Evolutionary conservation across 2,329 filamentous ascomycete species (phyloP).

Genomic region (Allantophomopsis cytisporea): DNA sequence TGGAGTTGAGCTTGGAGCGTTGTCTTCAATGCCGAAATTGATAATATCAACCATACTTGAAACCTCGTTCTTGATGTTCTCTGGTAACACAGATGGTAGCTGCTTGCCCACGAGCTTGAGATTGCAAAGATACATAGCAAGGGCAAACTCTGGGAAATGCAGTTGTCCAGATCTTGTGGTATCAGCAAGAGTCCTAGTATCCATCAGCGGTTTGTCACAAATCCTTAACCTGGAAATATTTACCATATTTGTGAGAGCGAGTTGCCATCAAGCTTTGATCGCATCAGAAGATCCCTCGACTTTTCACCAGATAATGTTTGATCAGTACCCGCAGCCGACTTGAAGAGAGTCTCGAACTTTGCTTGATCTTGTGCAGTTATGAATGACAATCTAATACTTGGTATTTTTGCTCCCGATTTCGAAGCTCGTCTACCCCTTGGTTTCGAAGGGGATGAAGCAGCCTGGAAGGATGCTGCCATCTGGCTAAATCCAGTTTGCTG

Average conservation of each 20-base stretch:
- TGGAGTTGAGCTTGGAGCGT: constrained; percentile 35
- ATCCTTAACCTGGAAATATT: constrained; percentile 13
- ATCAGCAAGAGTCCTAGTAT: constrained; percentile 69
- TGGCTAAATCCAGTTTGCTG: constrained; percentile 52
- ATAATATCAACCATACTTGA: constrained; percentile 99
- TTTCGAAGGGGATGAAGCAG: constrained; percentile 24
- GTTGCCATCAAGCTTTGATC: constrained; percentile 78
- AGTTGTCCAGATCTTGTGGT: constrained; percentile 94
- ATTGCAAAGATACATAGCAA: constrained; percentile 98
- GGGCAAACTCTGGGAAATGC: constrained; percentile 91
- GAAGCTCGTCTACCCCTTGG: constrained; percentile 30
- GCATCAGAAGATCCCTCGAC: constrained; percentile 75
- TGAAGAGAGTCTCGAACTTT: constrained; percentile 96
- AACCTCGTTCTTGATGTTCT: constrained; percentile 87
- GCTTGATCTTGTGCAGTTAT: constrained; percentile 90
- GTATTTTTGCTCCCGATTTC: constrained; percentile 61
- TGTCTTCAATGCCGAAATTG: constrained; percentile 80
- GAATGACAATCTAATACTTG: constrained; percentile 87
- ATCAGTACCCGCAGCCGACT: constrained; percentile 75
- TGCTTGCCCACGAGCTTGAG: constrained; percentile 78
- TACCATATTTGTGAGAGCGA: constrained; percentile 89
- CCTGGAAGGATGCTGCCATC: constrained; percentile 54
- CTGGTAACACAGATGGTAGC: constrained; percentile 62
- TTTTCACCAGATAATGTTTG: constrained; percentile 87
- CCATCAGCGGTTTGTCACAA: constrained; percentile 5